Evolutionary conservation across 495 filamentous ascomycete genomes (phyloP).

Genomic region (Patellaria atrata): DNA sequence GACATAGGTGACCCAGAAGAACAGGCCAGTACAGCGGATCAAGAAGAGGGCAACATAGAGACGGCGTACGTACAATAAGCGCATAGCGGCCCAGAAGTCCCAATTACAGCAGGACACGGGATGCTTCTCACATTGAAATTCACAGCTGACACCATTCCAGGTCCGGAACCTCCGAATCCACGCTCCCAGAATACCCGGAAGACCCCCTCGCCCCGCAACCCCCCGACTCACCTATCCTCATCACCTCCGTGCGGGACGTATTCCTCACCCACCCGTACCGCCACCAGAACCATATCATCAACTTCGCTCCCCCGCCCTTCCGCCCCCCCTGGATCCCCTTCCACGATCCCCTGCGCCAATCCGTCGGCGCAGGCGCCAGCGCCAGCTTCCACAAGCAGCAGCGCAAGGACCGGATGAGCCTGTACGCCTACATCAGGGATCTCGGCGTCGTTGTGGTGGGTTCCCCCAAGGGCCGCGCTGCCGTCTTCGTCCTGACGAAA

Average conservation of each 20-base stretch:
- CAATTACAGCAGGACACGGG: background rate
- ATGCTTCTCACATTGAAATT: background rate
- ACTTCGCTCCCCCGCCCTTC: conserved; percentile 6
- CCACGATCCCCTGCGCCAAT: conserved; percentile 32
- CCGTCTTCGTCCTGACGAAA: conserved; percentile 54
- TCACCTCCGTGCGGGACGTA: conserved; percentile 18
- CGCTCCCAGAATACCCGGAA: conserved; percentile 4
- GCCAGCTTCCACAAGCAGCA: background rate
- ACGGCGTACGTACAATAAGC: background rate
- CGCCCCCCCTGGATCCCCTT: conserved; percentile 9
- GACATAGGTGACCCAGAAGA: conserved; percentile 2
- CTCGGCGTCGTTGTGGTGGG: conserved; percentile 62
- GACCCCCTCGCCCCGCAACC: conserved; percentile 5
- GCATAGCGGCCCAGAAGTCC: background rate
- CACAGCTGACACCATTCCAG: background rate
- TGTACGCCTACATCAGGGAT: conserved; percentile 62
- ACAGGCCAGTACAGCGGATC: background rate
- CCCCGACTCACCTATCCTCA: conserved; percentile 17
- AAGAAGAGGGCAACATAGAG: background rate
- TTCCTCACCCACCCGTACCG: conserved; percentile 21
- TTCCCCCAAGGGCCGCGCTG: conserved; percentile 59
- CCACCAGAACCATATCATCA: background rate
- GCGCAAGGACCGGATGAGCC: conserved; percentile 54
- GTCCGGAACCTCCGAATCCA: conserved; percentile 8
- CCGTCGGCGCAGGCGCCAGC: conserved; percentile 19